Conservation (phyloP, 805 yeast species). For the Candida methanosorbosa region DNA sequence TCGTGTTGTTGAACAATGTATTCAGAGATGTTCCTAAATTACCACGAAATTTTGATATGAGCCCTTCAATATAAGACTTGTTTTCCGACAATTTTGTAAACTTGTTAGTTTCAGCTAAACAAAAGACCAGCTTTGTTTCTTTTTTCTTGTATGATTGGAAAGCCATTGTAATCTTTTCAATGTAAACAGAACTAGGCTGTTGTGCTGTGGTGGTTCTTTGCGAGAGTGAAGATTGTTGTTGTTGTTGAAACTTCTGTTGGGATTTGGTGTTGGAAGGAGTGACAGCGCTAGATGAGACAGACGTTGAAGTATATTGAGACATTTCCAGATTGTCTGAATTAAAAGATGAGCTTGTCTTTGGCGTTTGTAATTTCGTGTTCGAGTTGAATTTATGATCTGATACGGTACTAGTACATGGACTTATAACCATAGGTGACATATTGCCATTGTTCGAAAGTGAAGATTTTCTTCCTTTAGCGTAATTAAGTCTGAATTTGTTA, state of each 20-base stretch:
- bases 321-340: too few species aligned
- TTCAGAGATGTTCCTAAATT: background rate
- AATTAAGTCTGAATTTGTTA: too few species aligned
- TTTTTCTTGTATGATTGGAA: background rate
- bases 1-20: background rate
- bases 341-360: too few species aligned
- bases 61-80: background rate
- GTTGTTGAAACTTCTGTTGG: constrained; percentile 3
- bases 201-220: background rate
- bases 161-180: background rate
- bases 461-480: too few species aligned
- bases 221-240: background rate
- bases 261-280: too few species aligned
- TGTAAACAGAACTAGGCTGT: background rate
- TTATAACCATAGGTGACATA: too few species aligned
- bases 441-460: too few species aligned
- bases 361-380: too few species aligned
- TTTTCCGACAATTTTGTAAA: background rate
- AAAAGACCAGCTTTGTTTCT: background rate
- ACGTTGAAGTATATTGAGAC: too few species aligned
- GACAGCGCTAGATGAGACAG: too few species aligned
- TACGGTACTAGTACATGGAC: too few species aligned
- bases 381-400: too few species aligned
- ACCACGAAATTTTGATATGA: background rate
- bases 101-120: background rate